A percentile compares a stretch with the other conserved stretches of the same genome.
These are phyloP conservation scores for Kingdonia uniflora DNA, from an alignment of 164 flowering plant genomes.

Conservation along the genomic window DNA sequence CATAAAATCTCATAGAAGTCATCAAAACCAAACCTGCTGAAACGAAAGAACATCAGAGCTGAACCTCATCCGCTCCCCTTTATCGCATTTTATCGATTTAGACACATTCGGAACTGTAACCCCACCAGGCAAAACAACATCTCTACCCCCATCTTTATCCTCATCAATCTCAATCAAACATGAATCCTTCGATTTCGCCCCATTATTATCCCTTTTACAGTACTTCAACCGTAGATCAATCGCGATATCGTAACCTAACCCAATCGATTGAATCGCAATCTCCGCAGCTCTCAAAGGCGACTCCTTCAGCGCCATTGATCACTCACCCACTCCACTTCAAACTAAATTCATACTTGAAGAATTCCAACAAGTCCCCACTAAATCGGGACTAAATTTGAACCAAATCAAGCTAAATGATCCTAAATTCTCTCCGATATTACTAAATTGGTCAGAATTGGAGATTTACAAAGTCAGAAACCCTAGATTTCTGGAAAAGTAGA, in stretches of 20 bases:
- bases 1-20: no score
- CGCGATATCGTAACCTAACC: slow-evolving; percentile 72
- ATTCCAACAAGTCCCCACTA: no score
- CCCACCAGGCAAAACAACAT: slow-evolving; percentile 75
- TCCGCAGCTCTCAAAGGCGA: slow-evolving; percentile 61
- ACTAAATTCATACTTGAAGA: no score
- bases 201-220: slow-evolving; percentile 41
- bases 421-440: no score
- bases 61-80: slow-evolving; percentile 86
- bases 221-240: slow-evolving; percentile 68
- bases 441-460: no score
- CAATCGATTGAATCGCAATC: slow-evolving; percentile 65
- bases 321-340: background rate
- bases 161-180: slow-evolving; percentile 69
- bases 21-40: slow-evolving; percentile 48
- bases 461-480: no score
- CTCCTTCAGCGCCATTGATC: slow-evolving; percentile 39
- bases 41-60: slow-evolving; percentile 82
- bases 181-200: slow-evolving; percentile 14
- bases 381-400: no score
- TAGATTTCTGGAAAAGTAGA: no score
- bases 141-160: slow-evolving; percentile 39
- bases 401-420: no score
- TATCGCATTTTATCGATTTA: slow-evolving; percentile 79
- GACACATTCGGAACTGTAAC: slow-evolving; percentile 48